phyloP scores from a whole-genome alignment of 352 stramenopile species.

The Globisporangium abappressorium region DNA sequence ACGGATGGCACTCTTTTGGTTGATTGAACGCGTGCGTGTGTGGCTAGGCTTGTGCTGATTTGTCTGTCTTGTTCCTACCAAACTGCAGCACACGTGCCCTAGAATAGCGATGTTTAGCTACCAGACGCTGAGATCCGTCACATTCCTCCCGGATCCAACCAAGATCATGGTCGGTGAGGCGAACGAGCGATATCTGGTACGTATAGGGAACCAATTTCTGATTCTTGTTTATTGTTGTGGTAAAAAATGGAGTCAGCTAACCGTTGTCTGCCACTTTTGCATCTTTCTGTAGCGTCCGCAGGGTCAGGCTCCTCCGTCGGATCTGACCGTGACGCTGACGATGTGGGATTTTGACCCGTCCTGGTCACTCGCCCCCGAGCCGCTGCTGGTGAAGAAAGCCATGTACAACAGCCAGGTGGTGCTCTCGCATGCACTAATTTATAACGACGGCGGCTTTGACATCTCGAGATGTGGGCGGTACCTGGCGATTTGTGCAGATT shows the following conservation, averaged over 20 bases:
- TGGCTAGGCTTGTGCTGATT: neutral
- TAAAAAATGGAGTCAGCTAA: neutral
- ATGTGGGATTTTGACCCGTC: constrained; percentile 94
- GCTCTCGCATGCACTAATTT: constrained; percentile 93
- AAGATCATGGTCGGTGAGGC: constrained; percentile 94
- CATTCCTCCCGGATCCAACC: constrained; percentile 88
- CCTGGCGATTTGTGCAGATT: constrained; percentile 94
- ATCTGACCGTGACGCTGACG: constrained; percentile 92
- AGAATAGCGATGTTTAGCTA: constrained; percentile 89
- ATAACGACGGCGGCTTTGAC: constrained; percentile 98
- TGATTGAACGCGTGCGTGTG: too few relatives aligned
- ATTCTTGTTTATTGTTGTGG: neutral
- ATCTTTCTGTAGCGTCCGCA: constrained; percentile 50
- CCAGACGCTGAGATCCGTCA: constrained; percentile 91
- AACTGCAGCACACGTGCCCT: constrained; percentile 63
- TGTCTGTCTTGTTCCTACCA: neutral
- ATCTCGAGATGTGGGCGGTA: constrained; percentile 93
- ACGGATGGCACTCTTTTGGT: constrained; percentile 33
- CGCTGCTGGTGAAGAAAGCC: constrained; percentile 69
- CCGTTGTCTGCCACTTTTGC: neutral
- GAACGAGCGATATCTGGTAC: constrained; percentile 87
- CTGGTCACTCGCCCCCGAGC: constrained; percentile 71
- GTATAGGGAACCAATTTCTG: constrained; percentile 11
- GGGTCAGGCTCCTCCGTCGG: constrained; percentile 69
- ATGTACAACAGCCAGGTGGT: constrained; percentile 85